These are phyloP conservation scores for Panus rudis DNA, from an alignment of 768 basidiomycete species.

Conservation along the genomic window DNA sequence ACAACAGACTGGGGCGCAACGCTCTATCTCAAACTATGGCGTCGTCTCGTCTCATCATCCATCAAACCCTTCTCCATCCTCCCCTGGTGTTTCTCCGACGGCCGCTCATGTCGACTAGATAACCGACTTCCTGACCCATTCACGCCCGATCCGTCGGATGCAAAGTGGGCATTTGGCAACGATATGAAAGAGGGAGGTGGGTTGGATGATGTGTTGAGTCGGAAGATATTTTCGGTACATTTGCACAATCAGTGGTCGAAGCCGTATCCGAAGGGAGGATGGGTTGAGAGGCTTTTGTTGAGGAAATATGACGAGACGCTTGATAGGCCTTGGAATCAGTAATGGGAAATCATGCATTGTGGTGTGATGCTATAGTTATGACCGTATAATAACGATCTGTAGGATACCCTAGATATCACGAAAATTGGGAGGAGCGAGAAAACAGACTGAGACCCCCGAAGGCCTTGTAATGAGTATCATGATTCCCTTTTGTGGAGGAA, in stretches of 20 bases:
- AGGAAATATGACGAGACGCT: conserved; percentile 45
- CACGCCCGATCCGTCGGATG: conserved; percentile 32
- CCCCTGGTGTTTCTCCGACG: conserved; percentile 94
- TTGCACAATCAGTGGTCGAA: conserved; percentile 97
- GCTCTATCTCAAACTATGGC: conserved; percentile 88
- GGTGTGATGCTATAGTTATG: too few species aligned
- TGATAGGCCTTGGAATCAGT: too few species aligned
- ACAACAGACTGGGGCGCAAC: conserved; percentile 93
- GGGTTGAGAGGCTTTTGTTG: conserved; percentile 80
- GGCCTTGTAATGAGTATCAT: too few species aligned
- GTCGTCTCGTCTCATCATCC: conserved; percentile 64
- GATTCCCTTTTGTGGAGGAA: too few species aligned
- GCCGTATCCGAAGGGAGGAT: conserved; percentile 72
- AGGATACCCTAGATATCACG: too few species aligned
- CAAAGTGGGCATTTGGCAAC: conserved; percentile 63
- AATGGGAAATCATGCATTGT: too few species aligned
- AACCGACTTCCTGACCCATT: conserved; percentile 95
- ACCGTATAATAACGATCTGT: too few species aligned
- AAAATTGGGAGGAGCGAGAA: too few species aligned
- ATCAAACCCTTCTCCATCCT: conserved; percentile 86
- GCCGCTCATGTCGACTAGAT: conserved; percentile 83
- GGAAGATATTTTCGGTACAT: conserved; percentile 86
- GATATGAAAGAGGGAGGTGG: conserved; percentile 55
- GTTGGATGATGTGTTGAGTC: conserved; percentile 49
- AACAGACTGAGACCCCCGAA: too few species aligned